phyloP scores from a whole-genome alignment of 225 moss, liverwort and hornwort genomes.

The Polytrichum formosum region DNA sequence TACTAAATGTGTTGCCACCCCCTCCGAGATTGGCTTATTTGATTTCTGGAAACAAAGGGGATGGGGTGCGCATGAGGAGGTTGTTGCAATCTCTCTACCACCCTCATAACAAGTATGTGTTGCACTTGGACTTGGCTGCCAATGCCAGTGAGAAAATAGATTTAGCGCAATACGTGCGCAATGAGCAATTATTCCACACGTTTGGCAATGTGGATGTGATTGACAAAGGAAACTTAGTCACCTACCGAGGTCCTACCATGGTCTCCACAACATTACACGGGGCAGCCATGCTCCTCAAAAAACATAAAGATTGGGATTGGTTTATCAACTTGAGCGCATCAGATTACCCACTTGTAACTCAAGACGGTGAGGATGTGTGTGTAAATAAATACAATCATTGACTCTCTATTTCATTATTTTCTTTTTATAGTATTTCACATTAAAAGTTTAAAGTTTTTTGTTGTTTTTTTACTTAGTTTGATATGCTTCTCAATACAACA shows the following conservation, averaged over 20 bases:
- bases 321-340: slow-evolving; percentile 97
- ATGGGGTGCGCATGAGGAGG: slow-evolving; percentile 67
- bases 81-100: slow-evolving; percentile 81
- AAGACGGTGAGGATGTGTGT: slow-evolving; percentile 57
- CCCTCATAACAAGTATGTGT: slow-evolving; percentile 81
- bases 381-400: too few species aligned
- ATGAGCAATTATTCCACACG: slow-evolving; percentile 47
- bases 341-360: slow-evolving; percentile 86
- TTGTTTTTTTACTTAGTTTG: not conserved
- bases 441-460: not conserved
- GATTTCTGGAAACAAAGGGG: slow-evolving; percentile 80
- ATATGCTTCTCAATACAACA: not conserved
- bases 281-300: slow-evolving; percentile 73
- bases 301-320: slow-evolving; percentile 86
- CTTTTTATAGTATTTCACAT: not conserved
- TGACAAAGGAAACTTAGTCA: slow-evolving; percentile 78
- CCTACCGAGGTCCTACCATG: slow-evolving; percentile 91
- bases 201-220: slow-evolving; percentile 70
- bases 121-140: slow-evolving; percentile 85
- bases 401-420: too few species aligned
- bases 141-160: slow-evolving; percentile 67
- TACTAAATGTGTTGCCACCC: slow-evolving; percentile 31
- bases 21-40: slow-evolving; percentile 83
- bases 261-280: slow-evolving; percentile 84
- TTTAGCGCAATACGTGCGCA: slow-evolving; percentile 60